Percentiles rank a stretch among this genome's conserved stretches.
Evolutionary conservation across 768 basidiomycete species (phyloP).

Genomic region (Nidula microcarpa): DNA sequence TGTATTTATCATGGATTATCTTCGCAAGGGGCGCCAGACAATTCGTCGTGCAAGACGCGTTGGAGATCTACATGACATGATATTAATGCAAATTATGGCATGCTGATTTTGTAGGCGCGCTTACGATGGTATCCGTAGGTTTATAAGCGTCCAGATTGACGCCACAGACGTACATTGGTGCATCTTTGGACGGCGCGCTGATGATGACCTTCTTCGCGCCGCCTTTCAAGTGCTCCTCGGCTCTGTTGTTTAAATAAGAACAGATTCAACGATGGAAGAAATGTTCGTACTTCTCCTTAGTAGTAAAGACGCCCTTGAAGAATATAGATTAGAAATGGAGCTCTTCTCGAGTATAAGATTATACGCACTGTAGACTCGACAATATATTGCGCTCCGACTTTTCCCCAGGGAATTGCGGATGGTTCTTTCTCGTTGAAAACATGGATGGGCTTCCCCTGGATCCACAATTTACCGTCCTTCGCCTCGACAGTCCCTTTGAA

Average conservation of each 20-base stretch:
- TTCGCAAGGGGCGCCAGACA: slow-evolving; percentile 94
- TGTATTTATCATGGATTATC: slow-evolving; percentile 90
- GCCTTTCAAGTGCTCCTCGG: slow-evolving; percentile 84
- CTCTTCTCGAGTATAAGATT: neutral
- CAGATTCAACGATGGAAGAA: neutral
- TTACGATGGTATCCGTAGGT: slow-evolving; percentile 73
- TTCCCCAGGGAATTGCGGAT: slow-evolving; percentile 75
- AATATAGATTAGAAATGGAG: no score
- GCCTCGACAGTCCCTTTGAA: slow-evolving; percentile 75
- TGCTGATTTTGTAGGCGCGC: slow-evolving; percentile 15
- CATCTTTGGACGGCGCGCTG: slow-evolving; percentile 90
- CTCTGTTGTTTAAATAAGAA: slow-evolving; percentile 41
- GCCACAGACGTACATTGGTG: slow-evolving; percentile 88
- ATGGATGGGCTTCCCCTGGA: slow-evolving; percentile 68
- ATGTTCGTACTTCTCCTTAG: slow-evolving; percentile 64
- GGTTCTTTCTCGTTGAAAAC: slow-evolving; percentile 84
- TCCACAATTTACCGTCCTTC: slow-evolving; percentile 79
- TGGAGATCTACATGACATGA: slow-evolving; percentile 62
- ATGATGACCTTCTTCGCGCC: slow-evolving; percentile 99
- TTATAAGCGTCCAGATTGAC: slow-evolving; percentile 93
- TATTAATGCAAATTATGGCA: neutral
- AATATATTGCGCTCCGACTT: slow-evolving; percentile 79
- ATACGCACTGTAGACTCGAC: slow-evolving; percentile 82
- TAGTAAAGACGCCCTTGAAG: slow-evolving; percentile 88
- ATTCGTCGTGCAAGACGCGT: slow-evolving; percentile 98